Conservation (phyloP, 441 rosid species). For the Biscutella laevigata region DNA sequence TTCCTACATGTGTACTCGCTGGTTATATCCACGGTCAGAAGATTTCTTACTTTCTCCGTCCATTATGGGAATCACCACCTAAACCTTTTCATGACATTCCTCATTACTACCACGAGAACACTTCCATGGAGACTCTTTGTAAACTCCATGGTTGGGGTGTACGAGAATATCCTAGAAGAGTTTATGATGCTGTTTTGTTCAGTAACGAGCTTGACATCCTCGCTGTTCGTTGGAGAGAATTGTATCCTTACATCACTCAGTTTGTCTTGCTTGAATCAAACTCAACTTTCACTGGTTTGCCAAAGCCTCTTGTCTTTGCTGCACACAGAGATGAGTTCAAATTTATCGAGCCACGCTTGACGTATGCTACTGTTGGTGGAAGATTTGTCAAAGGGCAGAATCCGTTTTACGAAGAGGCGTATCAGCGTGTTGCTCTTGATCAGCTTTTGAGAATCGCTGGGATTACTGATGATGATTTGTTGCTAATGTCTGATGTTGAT, state of each 20-base stretch:
- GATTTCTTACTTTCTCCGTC: conserved; percentile 76
- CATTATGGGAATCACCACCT: conserved; percentile 88
- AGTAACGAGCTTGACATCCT: conserved; percentile 84
- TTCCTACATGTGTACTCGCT: conserved; percentile 59
- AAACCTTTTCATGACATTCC: conserved; percentile 73
- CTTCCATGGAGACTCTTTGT: conserved; percentile 67
- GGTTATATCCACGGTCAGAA: conserved; percentile 82
- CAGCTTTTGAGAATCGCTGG: conserved; percentile 78
- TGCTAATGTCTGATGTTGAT: conserved; percentile 93
- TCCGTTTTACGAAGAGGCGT: conserved; percentile 84
- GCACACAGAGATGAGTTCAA: conserved; percentile 56
- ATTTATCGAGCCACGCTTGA: conserved; percentile 66
- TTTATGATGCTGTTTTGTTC: conserved; percentile 76
- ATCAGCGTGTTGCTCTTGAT: conserved; percentile 75
- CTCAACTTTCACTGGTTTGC: conserved; percentile 72
- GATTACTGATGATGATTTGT: conserved; percentile 79
- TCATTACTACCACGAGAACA: conserved; percentile 72
- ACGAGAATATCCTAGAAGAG: conserved; percentile 74
- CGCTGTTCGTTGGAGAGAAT: conserved; percentile 66
- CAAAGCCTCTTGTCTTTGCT: conserved; percentile 64
- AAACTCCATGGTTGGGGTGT: conserved; percentile 85
- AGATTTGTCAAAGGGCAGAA: conserved; percentile 74
- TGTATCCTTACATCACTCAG: conserved; percentile 77
- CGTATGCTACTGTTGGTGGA: conserved; percentile 74
- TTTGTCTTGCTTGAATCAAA: conserved; percentile 85